These are phyloP conservation scores for Alternaria brassicicola DNA, from an alignment of 2,329 filamentous ascomycete genomes.

Conservation along the genomic window DNA sequence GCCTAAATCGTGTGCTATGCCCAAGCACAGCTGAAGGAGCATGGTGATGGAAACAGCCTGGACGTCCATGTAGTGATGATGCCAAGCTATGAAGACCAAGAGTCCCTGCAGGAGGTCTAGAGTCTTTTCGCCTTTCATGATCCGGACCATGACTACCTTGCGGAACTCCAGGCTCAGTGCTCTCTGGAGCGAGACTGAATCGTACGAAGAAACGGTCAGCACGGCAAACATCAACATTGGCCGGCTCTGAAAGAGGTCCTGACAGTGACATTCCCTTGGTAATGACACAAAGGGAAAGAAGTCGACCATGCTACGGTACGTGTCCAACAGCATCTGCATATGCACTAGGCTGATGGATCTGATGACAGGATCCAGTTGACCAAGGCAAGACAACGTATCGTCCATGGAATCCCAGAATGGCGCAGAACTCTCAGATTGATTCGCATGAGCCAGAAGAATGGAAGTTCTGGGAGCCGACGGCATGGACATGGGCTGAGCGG, in stretches of 20 bases:
- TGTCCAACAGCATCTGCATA: slow-evolving; percentile 44
- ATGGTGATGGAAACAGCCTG: slow-evolving; percentile 43
- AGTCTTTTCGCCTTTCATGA: slow-evolving; percentile 47
- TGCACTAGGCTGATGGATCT: slow-evolving; percentile 44
- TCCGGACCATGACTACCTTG: slow-evolving; percentile 43
- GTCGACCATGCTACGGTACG: slow-evolving; percentile 40
- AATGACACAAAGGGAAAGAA: slow-evolving; percentile 45
- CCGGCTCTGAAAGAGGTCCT: slow-evolving; percentile 38
- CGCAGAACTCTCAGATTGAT: slow-evolving; percentile 33
- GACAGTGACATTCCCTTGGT: slow-evolving; percentile 35
- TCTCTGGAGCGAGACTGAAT: slow-evolving; percentile 38
- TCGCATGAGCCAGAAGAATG: slow-evolving; percentile 32
- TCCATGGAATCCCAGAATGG: slow-evolving; percentile 46
- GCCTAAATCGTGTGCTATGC: slow-evolving; percentile 41
- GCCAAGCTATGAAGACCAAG: slow-evolving; percentile 47
- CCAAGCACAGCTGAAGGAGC: slow-evolving; percentile 43
- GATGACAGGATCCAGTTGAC: slow-evolving; percentile 42
- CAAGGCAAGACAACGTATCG: slow-evolving; percentile 38
- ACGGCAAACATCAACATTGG: slow-evolving; percentile 45
- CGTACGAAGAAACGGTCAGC: slow-evolving; percentile 42
- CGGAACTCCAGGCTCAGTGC: slow-evolving; percentile 46
- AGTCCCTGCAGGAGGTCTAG: slow-evolving; percentile 42
- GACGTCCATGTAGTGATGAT: slow-evolving; percentile 47
- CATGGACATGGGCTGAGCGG: slow-evolving; percentile 22
- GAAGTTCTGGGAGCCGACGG: slow-evolving; percentile 23